A percentile compares a stretch with the other conserved stretches of the same genome.
phyloP scores from a whole-genome alignment of 1,284 basidiomycete genomes.

The Apiotrichum domesticum region DNA sequence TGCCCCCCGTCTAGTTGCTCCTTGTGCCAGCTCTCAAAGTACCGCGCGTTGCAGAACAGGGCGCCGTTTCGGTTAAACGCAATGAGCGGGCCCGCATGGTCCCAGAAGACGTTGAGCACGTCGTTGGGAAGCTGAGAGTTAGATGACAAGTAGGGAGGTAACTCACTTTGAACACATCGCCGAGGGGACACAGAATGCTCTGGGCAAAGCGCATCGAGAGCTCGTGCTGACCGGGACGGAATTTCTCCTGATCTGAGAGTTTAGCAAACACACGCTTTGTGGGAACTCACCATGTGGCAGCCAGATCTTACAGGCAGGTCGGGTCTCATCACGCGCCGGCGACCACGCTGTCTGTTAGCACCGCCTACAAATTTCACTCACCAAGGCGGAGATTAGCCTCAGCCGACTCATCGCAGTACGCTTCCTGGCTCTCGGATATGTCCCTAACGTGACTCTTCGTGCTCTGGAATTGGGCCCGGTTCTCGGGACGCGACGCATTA shows the following conservation, averaged over 20 bases:
- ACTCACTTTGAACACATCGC: slow-evolving; percentile 35
- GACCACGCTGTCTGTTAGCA: slow-evolving; percentile 6
- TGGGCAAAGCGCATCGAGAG: slow-evolving; percentile 57
- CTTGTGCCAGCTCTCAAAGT: slow-evolving; percentile 77
- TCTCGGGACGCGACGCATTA: slow-evolving; percentile 64
- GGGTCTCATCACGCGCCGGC: slow-evolving; percentile 7
- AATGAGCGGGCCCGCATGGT: slow-evolving; percentile 71
- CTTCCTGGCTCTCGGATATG: slow-evolving; percentile 67
- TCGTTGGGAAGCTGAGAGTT: slow-evolving; percentile 46
- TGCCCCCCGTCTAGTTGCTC: not conserved
- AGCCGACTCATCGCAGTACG: slow-evolving; percentile 76
- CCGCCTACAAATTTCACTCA: not conserved
- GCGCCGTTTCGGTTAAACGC: slow-evolving; percentile 90
- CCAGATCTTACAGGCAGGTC: slow-evolving; percentile 53
- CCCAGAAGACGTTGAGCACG: slow-evolving; percentile 82
- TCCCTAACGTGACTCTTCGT: slow-evolving; percentile 63
- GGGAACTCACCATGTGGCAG: slow-evolving; percentile 56
- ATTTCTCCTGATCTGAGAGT: slow-evolving; percentile 14
- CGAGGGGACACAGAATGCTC: slow-evolving; percentile 51
- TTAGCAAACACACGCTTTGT: not conserved
- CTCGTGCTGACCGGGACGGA: slow-evolving; percentile 25
- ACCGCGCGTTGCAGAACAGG: slow-evolving; percentile 83
- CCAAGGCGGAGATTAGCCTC: slow-evolving; percentile 58
- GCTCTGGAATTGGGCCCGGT: slow-evolving; percentile 49
- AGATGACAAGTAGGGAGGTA: not conserved